These are phyloP conservation scores for Hypoxylon rickii DNA, from an alignment of 495 filamentous ascomycete species.

Conservation along the genomic window DNA sequence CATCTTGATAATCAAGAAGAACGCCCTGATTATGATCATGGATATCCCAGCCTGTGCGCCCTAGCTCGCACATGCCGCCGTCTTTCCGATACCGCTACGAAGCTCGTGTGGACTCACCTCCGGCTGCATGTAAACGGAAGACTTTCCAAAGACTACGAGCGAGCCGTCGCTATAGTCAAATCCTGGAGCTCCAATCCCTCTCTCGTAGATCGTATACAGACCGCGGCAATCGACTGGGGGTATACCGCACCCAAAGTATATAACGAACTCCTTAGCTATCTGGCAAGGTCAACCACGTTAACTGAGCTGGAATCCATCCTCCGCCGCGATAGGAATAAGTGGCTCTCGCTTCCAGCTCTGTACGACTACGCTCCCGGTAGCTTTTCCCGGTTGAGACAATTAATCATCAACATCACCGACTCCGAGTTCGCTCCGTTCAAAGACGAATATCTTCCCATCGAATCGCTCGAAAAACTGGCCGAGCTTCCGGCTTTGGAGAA, in stretches of 20 bases:
- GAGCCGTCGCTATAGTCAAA: neutral
- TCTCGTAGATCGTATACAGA: constrained; percentile 9
- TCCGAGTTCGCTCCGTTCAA: too few species aligned
- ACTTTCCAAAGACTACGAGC: neutral
- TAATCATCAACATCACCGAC: neutral
- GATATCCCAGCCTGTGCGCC: constrained; percentile 9
- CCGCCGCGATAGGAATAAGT: neutral
- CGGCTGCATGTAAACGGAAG: neutral
- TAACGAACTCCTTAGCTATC: constrained; percentile 4
- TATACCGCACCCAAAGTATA: neutral
- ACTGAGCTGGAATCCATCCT: neutral
- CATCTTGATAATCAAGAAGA: neutral
- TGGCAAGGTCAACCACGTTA: constrained; percentile 11
- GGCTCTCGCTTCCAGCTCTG: neutral
- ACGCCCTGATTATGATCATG: neutral
- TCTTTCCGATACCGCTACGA: neutral
- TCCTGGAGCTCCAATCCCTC: neutral
- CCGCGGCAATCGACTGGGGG: neutral
- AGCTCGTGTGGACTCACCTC: constrained; percentile 4
- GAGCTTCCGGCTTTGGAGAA: constrained; percentile 12
- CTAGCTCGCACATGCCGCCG: constrained; percentile 18
- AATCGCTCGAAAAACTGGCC: constrained; percentile 2
- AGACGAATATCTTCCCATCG: neutral
- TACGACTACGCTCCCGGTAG: constrained; percentile 2
- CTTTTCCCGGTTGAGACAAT: constrained; percentile 1